These are phyloP conservation scores for Aspergillus floridensis DNA, from an alignment of 2,329 filamentous ascomycete species.

Conservation along the genomic window DNA sequence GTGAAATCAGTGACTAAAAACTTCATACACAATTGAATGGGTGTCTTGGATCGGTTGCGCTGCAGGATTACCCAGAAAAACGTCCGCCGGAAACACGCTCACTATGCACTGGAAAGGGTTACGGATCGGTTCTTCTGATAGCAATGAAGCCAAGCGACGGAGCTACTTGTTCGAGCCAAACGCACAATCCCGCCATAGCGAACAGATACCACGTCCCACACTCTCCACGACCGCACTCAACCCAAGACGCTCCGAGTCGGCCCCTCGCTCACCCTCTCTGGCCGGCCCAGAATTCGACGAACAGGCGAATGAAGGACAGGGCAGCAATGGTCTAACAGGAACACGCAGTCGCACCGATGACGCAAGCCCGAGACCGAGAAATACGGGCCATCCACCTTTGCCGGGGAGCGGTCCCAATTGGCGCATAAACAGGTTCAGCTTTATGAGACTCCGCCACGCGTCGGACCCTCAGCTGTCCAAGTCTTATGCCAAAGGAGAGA, in stretches of 20 bases:
- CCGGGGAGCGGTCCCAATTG: constrained; percentile 24
- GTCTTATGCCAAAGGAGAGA: constrained; percentile 63
- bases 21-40: constrained; percentile 20
- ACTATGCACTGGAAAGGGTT: constrained; percentile 44
- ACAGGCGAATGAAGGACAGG: constrained; percentile 11
- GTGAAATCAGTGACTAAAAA: neutral
- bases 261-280: constrained; percentile 26
- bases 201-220: constrained; percentile 36
- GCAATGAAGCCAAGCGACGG: constrained; percentile 35
- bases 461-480: constrained; percentile 86
- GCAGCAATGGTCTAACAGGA: constrained; percentile 12
- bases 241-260: constrained; percentile 36
- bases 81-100: constrained; percentile 20
- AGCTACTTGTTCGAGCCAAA: constrained; percentile 29
- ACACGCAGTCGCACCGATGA: constrained; percentile 18
- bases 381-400: constrained; percentile 15
- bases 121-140: constrained; percentile 34
- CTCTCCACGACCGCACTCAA: constrained; percentile 28
- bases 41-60: constrained; percentile 15
- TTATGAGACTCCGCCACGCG: constrained; percentile 85
- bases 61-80: constrained; percentile 20
- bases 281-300: constrained; percentile 19
- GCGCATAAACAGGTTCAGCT: constrained; percentile 54
- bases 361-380: constrained; percentile 16
- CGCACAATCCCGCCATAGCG: constrained; percentile 33